phyloP scores from a whole-genome alignment of 1,284 basidiomycete genomes.

The Volvariella volvacea region DNA sequence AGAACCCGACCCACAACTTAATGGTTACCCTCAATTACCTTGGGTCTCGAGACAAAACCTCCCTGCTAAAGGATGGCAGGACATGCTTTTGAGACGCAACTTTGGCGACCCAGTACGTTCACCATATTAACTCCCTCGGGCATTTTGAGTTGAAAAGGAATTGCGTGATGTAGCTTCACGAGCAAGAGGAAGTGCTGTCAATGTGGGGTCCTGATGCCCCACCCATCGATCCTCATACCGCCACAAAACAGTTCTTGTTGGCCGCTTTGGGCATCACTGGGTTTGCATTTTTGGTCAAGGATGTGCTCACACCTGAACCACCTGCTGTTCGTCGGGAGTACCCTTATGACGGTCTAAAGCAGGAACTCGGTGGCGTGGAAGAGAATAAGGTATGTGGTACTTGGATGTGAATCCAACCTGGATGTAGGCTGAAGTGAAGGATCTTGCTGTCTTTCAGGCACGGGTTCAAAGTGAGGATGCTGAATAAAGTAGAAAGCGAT shows the following conservation, averaged over 20 bases:
- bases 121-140: neutral
- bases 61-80: conserved; percentile 75
- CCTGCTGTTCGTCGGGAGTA: conserved; percentile 65
- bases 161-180: conserved; percentile 55
- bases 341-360: conserved; percentile 64
- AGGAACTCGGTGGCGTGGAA: conserved; percentile 67
- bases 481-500: neutral
- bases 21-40: conserved; percentile 75
- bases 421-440: too few relatives aligned
- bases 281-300: conserved; percentile 51
- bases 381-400: conserved; percentile 49
- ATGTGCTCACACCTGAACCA: conserved; percentile 44
- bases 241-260: conserved; percentile 56
- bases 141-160: conserved; percentile 10
- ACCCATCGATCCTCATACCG: conserved; percentile 45
- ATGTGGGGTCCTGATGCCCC: conserved; percentile 88
- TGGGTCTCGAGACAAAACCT: conserved; percentile 63
- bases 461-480: neutral
- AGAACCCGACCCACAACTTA: conserved; percentile 59
- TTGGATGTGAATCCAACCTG: neutral
- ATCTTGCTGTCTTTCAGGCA: neutral
- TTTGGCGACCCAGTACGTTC: conserved; percentile 70
- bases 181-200: conserved; percentile 76
- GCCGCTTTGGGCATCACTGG: conserved; percentile 55
- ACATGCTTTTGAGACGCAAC: conserved; percentile 77